Evolutionary conservation across 805 yeast genomes (phyloP).

Genomic region (Candida berthetii): DNA sequence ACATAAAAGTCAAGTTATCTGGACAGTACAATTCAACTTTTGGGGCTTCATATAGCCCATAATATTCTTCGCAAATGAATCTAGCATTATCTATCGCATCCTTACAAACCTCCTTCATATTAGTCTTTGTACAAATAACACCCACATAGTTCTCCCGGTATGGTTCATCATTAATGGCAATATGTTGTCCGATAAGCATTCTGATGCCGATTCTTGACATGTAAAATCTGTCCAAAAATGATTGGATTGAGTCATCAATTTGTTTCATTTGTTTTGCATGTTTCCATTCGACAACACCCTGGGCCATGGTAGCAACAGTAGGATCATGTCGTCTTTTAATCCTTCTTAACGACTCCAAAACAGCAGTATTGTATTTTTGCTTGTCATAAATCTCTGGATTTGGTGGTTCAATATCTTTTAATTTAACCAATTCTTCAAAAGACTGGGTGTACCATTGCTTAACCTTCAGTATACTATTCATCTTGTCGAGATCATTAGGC

Average conservation of each 20-base stretch:
- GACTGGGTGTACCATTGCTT: constrained; percentile 89
- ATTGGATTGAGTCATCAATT: constrained; percentile 70
- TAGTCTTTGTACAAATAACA: constrained; percentile 79
- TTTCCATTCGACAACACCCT: constrained; percentile 91
- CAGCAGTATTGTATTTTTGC: constrained; percentile 44
- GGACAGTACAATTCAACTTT: constrained; percentile 67
- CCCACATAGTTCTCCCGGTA: constrained; percentile 72
- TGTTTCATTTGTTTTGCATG: constrained; percentile 36
- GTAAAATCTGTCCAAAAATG: constrained; percentile 79
- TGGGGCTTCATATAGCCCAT: constrained; percentile 83
- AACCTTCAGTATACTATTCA: constrained; percentile 73
- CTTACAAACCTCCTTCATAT: constrained; percentile 74
- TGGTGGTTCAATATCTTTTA: constrained; percentile 31
- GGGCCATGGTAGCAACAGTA: constrained; percentile 87
- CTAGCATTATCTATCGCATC: constrained; percentile 90
- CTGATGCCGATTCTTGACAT: constrained; percentile 89
- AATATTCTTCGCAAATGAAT: constrained; percentile 87
- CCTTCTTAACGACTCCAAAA: constrained; percentile 45
- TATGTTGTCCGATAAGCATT: constrained; percentile 92
- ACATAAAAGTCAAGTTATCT: constrained; percentile 70
- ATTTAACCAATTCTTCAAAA: constrained; percentile 65
- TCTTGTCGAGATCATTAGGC: constrained; percentile 66
- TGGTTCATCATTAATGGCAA: constrained; percentile 71
- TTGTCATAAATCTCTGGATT: constrained; percentile 54
- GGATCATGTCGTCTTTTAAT: constrained; percentile 88